Evolutionary conservation across 2,329 filamentous ascomycete species (phyloP), one percentile per base, ranked within the genome.

Genomic region (Parastagonospora nodorum): DNA sequence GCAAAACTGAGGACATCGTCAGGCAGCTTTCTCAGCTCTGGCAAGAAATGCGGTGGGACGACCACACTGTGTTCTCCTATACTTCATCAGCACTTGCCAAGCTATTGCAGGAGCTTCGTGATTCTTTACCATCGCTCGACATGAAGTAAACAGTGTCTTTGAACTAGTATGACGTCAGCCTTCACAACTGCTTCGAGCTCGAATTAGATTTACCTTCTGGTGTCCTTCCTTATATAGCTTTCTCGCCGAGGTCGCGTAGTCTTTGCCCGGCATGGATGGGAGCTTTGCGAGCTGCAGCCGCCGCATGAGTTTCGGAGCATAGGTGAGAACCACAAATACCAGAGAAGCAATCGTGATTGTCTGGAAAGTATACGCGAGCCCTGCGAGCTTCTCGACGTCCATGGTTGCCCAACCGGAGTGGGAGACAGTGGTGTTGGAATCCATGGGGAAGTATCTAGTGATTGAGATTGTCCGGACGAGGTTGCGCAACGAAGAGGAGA

Each of bases 1-100:
- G 61, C 55, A 37, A 74, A 71, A 38, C 63, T 72, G 37, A 74
- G 60, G 28, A 70, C 60, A 40, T 64, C 55, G 42, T 74, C 72
- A 0, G 68, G 60, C 11, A 72, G 54, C 33, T 61, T 71, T 36
- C 67, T 54, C 16, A 74, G 41, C 41, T 74, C 72, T 4, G 65
- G 66, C 11, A 73, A 48, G 19, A 73, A 61, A 19, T 45, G 58
- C n/a, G 45, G 37, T 36, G 63, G 60, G 15, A 74, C 42, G 3
- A 74, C 57, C 6, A 74, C 48, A 5, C 38, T 63, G 24, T 64
- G 55, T 30, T 62, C 53, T 31, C 57, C 66, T 66, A 32, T 3
- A 15, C 46, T n/a, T 5, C 11, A 31, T 66, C n/a, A 66, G 58
- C 16, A 10, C 24, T 7, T 16, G 12, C n/a, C 8, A n/a, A 37